Conservation (phyloP, 129 eudicot genomes). For the Flaveria robusta region DNA sequence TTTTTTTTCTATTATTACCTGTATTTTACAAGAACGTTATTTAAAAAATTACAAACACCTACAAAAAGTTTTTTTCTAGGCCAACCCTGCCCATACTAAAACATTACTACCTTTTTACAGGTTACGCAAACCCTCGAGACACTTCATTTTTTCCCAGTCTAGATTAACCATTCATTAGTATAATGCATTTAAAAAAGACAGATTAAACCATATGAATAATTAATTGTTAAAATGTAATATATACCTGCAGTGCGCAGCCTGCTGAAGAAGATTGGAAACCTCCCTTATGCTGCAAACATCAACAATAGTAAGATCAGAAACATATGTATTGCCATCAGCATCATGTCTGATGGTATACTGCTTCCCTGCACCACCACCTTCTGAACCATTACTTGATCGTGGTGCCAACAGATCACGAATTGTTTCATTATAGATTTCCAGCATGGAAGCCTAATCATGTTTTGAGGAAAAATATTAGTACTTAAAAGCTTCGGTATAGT, state of each 20-base stretch:
- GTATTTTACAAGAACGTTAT: neutral
- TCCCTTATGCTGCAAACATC: slow-evolving; percentile 59
- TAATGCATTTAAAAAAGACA: neutral
- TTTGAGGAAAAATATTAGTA: neutral
- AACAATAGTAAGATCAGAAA: slow-evolving; percentile 60
- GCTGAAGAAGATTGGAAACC: slow-evolving; percentile 55
- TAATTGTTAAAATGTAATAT: neutral
- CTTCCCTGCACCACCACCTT: slow-evolving; percentile 46
- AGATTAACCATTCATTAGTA: neutral
- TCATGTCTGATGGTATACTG: slow-evolving; percentile 58
- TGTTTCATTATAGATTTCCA: slow-evolving; percentile 70
- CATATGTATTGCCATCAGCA: slow-evolving; percentile 61
- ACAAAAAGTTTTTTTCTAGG: neutral
- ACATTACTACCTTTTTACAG: neutral
- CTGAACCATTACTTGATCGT: slow-evolving; percentile 39
- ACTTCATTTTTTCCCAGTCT: neutral
- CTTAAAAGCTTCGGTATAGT: neutral
- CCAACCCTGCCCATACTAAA: neutral
- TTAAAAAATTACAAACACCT: neutral
- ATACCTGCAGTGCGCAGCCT: slow-evolving; percentile 72
- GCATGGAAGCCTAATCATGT: slow-evolving; percentile 58
- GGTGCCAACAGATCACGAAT: slow-evolving; percentile 57
- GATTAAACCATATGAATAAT: neutral
- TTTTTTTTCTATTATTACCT: neutral
- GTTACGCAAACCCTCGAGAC: neutral